Base-by-base conservation (phyloP, 805 yeast species). In the Metschnikowia gruessii region DNA sequence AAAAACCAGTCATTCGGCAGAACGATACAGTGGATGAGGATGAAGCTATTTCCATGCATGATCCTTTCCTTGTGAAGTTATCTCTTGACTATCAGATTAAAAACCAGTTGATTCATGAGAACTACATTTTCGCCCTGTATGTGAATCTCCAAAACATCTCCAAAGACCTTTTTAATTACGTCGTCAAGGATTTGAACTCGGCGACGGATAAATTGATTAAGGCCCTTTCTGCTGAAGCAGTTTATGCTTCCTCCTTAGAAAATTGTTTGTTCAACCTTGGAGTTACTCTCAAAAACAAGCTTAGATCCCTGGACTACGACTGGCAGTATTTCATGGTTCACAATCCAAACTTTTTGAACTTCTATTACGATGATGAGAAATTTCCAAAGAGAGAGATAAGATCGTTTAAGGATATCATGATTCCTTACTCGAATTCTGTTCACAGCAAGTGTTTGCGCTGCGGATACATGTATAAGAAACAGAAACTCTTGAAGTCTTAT, bases 141-240 rank as follows among this genome's bases (percentile, higher is more conserved):
- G 62, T 67, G 31, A 72, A 72, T 47, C 59, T 72, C 38, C 77
- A 72, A 52, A 69, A 62, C 40, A 72, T 72, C 29, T 62, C 75
- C 21, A 62, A 58, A 37, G 76, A 72, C 39, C 59, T 72, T 33
- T 63, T 66, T 32, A 59, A 60, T 11, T 70, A 65, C 50, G 66
- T 72, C 16, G 48, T 66, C 35, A 70, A 69, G 51, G 77, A 72
- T 45, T 58, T 71, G 51, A 53, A 59, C 40, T 48, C 57, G 2
- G 56, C 65, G 11, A 42, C 67, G 5, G 74, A 70, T 24, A 64
- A 60, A 52, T 62, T 66, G 52, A 69, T 66, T 12, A 67, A 63
- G 43, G 51, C 63, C 26, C 48, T 60, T 26, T 51, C 49, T 37
- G 51, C 58, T 2, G 69, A 64, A 38, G 50, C 58, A 2, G 59